These are phyloP conservation scores for Gnomoniopsis smithogilvyi DNA, from an alignment of 2,329 filamentous ascomycete species.

Conservation along the genomic window DNA sequence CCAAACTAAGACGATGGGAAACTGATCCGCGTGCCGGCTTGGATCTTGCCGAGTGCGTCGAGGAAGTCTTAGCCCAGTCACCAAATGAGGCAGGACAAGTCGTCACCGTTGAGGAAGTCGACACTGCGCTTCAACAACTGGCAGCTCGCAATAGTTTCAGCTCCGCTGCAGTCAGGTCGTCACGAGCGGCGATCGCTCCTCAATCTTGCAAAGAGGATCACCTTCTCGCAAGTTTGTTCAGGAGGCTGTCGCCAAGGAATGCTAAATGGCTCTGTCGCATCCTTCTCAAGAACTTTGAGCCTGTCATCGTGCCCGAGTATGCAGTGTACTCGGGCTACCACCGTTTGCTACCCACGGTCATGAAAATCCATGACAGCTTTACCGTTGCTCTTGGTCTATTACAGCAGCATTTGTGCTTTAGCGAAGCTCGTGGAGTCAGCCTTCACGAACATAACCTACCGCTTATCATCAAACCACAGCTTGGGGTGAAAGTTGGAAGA, in stretches of 20 bases:
- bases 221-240: constrained; percentile 55
- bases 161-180: constrained; percentile 54
- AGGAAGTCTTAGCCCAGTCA: constrained; percentile 59
- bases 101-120: constrained; percentile 71
- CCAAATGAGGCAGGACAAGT: constrained; percentile 33
- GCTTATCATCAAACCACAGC: constrained; percentile 44
- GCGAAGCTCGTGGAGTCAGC: constrained; percentile 22
- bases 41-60: constrained; percentile 71
- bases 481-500: constrained; percentile 63
- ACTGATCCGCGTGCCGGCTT: constrained; percentile 47
- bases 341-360: constrained; percentile 64
- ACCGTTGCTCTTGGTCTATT: constrained; percentile 56
- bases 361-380: constrained; percentile 70
- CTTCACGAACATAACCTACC: constrained; percentile 21
- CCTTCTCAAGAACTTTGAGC: constrained; percentile 72
- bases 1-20: constrained; percentile 62
- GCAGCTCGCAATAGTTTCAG: constrained; percentile 71
- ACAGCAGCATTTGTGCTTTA: constrained; percentile 29
- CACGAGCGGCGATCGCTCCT: constrained; percentile 18
- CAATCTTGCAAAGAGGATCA: constrained; percentile 25
- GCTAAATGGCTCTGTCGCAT: constrained; percentile 86
- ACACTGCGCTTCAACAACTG: constrained; percentile 60
- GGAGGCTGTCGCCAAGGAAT: constrained; percentile 60
- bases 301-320: constrained; percentile 57
- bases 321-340: constrained; percentile 61